These are phyloP conservation scores for Globisporangium echinulatum DNA, from an alignment of 352 stramenopile genomes.

Conservation along the genomic window DNA sequence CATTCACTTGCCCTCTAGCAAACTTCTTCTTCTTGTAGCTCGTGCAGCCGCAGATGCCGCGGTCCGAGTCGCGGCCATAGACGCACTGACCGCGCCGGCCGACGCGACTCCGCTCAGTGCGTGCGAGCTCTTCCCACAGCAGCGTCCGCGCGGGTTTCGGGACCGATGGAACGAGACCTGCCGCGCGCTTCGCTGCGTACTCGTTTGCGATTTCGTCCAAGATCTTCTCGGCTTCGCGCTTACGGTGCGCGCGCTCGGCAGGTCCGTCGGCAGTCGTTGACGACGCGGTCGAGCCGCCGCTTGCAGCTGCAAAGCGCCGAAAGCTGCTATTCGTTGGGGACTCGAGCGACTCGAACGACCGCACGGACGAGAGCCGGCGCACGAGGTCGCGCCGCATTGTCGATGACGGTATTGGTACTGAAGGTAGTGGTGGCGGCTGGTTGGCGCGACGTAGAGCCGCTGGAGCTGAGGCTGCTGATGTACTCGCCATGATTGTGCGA, in stretches of 20 bases:
- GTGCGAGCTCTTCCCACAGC: conserved; percentile 75
- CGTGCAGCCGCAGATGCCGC: conserved; percentile 42
- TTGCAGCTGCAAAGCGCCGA: not conserved
- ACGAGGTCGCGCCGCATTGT: conserved; percentile 9
- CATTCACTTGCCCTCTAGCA: conserved; percentile 29
- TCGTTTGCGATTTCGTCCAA: conserved; percentile 73
- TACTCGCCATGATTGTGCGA: not conserved
- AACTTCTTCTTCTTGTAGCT: conserved; percentile 49
- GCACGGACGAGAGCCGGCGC: conserved; percentile 10
- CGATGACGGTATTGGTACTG: not conserved
- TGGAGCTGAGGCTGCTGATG: not conserved
- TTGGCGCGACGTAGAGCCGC: not conserved
- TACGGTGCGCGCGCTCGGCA: conserved; percentile 20
- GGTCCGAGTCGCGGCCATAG: conserved; percentile 49
- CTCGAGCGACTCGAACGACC: conserved; percentile 10
- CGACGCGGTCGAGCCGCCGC: not conserved
- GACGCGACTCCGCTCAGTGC: conserved; percentile 29
- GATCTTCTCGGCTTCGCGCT: conserved; percentile 60
- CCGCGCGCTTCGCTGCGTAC: conserved; percentile 71
- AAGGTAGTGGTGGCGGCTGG: not conserved
- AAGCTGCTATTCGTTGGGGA: conserved; percentile 3
- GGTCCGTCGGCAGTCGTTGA: not conserved
- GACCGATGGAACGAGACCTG: conserved; percentile 60
- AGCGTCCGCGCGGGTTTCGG: conserved; percentile 67
- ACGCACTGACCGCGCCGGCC: conserved; percentile 57